Percentiles rank a stretch among this genome's conserved stretches.
Conservation (phyloP, 768 basidiomycete genomes). For the Candolleomyces aberdarensis region DNA sequence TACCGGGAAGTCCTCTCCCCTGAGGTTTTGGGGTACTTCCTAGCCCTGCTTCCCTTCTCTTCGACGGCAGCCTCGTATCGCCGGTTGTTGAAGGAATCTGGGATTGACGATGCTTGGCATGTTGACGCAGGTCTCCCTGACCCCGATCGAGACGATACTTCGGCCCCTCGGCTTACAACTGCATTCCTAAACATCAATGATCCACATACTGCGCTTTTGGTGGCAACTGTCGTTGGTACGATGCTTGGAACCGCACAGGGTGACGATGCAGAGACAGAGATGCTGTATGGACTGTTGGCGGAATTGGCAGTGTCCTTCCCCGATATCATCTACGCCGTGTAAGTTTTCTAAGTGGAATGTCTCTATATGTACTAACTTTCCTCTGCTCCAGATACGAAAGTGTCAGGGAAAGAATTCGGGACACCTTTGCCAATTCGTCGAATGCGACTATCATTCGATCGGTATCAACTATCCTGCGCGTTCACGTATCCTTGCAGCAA, state of each 20-base stretch:
- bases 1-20: slow-evolving; percentile 43
- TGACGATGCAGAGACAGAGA: slow-evolving; percentile 78
- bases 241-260: slow-evolving; percentile 75
- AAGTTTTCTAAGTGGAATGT: slow-evolving; percentile 29
- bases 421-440: slow-evolving; percentile 66
- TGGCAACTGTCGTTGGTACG: slow-evolving; percentile 70
- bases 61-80: slow-evolving; percentile 54
- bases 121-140: slow-evolving; percentile 36
- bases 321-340: slow-evolving; percentile 72
- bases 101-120: slow-evolving; percentile 45
- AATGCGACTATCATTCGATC: slow-evolving; percentile 69
- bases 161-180: slow-evolving; percentile 52
- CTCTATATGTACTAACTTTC: slow-evolving; percentile 9
- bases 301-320: slow-evolving; percentile 68
- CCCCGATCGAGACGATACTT: slow-evolving; percentile 37
- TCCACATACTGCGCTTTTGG: slow-evolving; percentile 61
- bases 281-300: slow-evolving; percentile 73
- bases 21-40: slow-evolving; percentile 73
- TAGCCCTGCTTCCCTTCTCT: slow-evolving; percentile 72
- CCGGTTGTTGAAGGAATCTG: slow-evolving; percentile 60
- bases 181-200: slow-evolving; percentile 63
- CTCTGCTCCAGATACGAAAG: slow-evolving; percentile 59
- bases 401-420: slow-evolving; percentile 71
- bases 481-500: slow-evolving; percentile 43
- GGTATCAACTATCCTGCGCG: slow-evolving; percentile 73